Percentiles rank a stretch among this genome's conserved stretches.
phyloP scores from a whole-genome alignment of 768 basidiomycete genomes.

The Termitomyces sp. region DNA sequence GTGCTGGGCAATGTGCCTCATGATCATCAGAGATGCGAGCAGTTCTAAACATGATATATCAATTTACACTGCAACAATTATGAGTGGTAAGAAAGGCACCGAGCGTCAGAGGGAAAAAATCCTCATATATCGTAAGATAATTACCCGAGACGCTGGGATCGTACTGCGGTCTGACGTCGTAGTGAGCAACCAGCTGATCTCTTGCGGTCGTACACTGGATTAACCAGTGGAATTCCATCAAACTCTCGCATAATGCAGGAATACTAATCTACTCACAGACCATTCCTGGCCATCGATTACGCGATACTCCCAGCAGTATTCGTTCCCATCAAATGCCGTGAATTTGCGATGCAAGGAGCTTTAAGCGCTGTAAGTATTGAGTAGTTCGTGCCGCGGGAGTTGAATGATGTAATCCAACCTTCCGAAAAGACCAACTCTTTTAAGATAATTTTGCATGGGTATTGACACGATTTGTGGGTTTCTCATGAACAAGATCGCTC shows the following conservation, averaged over 20 bases:
- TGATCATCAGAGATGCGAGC: slow-evolving; percentile 3
- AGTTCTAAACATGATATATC: not conserved
- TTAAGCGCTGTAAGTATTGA: not conserved
- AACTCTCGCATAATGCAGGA: not conserved
- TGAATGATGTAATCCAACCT: not conserved
- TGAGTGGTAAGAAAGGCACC: not conserved
- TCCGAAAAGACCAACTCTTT: not conserved
- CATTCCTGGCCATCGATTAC: not conserved
- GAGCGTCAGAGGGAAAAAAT: slow-evolving; percentile 8
- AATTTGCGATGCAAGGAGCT: not conserved
- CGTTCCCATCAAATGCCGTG: not conserved
- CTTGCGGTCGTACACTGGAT: slow-evolving; percentile 5
- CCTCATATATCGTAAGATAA: slow-evolving; percentile 11
- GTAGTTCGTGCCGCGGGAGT: not conserved
- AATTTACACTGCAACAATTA: no score
- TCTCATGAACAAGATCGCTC: not conserved
- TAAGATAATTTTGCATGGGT: not conserved
- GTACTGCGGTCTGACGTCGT: slow-evolving; percentile 3
- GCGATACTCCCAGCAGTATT: not conserved
- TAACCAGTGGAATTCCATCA: not conserved
- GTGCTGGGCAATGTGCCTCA: not conserved
- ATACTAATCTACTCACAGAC: not conserved
- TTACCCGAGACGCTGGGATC: slow-evolving; percentile 9
- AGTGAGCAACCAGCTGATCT: slow-evolving; percentile 6
- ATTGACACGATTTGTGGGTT: not conserved